Percentiles rank a stretch among this genome's conserved stretches.
Conservation (phyloP, 345 rosid species). For the Aethionema arabicum region DNA sequence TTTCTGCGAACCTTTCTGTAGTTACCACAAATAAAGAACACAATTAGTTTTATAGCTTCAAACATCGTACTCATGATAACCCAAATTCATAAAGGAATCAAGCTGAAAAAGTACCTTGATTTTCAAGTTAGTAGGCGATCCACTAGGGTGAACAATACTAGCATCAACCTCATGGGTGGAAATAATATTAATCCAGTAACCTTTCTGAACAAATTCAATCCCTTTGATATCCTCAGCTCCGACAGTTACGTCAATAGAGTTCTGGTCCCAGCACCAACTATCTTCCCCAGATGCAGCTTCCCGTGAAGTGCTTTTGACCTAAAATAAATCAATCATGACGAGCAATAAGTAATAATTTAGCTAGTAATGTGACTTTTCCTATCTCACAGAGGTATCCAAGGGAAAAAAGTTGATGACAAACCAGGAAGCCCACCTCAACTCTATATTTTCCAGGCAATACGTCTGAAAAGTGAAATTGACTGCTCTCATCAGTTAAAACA, state of each 20-base stretch:
- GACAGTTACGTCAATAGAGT: conserved; percentile 62
- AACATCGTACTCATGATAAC: background rate
- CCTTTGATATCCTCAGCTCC: conserved; percentile 74
- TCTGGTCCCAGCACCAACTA: conserved; percentile 90
- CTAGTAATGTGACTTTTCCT: conserved; percentile 19
- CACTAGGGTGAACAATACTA: conserved; percentile 58
- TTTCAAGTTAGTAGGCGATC: conserved; percentile 55
- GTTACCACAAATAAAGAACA: conserved; percentile 25
- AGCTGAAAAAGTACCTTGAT: conserved; percentile 81
- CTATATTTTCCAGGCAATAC: conserved; percentile 80
- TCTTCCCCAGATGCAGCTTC: conserved; percentile 51
- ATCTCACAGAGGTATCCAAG: conserved; percentile 16
- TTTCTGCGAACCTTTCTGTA: conserved; percentile 85
- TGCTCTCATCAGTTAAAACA: conserved; percentile 56
- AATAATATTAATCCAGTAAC: conserved; percentile 75
- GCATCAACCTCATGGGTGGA: conserved; percentile 85
- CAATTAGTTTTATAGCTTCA: background rate
- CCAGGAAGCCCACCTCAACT: conserved; percentile 59
- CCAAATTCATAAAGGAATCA: conserved; percentile 5
- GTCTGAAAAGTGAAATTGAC: conserved; percentile 62
- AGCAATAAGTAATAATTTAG: conserved; percentile 19
- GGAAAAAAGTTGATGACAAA: conserved; percentile 2
- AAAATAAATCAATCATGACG: conserved; percentile 28
- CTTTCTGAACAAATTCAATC: conserved; percentile 72
- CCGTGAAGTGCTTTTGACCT: conserved; percentile 63